Percentiles rank a stretch among this genome's conserved stretches.
These are phyloP conservation scores for Corylus americana DNA, from an alignment of 306 rosid genomes.

Conservation along the genomic window DNA sequence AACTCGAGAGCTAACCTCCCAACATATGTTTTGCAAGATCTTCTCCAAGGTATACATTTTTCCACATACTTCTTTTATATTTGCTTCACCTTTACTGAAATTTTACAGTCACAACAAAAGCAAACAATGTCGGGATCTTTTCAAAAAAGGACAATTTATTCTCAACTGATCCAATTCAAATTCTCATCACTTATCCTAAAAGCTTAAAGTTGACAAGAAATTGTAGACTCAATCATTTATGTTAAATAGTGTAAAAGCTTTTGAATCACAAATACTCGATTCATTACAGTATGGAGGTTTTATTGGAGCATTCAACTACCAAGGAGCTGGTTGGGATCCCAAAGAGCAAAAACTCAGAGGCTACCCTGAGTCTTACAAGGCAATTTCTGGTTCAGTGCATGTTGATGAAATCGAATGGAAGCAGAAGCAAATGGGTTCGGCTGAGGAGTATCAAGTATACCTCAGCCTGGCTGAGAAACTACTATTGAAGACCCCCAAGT, in stretches of 20 bases:
- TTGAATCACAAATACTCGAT: conserved; percentile 11
- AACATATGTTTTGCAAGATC: too few relatives aligned
- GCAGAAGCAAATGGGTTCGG: conserved; percentile 57
- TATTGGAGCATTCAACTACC: conserved; percentile 88
- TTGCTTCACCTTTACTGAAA: too few relatives aligned
- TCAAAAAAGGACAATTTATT: too few relatives aligned
- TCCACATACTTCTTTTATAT: too few relatives aligned
- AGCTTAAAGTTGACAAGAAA: too few relatives aligned
- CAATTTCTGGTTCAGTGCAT: conserved; percentile 49
- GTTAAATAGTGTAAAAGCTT: too few relatives aligned
- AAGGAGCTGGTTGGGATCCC: conserved; percentile 92
- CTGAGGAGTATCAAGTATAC: conserved; percentile 60
- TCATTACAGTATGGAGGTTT: conserved; percentile 71
- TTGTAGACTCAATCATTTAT: too few relatives aligned
- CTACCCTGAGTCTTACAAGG: conserved; percentile 57
- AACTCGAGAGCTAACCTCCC: too few relatives aligned
- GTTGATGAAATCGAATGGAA: conserved; percentile 77
- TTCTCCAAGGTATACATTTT: conserved; percentile 41
- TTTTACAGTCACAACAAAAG: too few relatives aligned
- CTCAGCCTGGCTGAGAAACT: conserved; percentile 49
- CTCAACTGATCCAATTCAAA: too few relatives aligned
- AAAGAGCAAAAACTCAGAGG: conserved; percentile 56
- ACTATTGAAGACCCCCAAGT: conserved; percentile 36
- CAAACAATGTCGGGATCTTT: too few relatives aligned
- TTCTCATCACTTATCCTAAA: too few relatives aligned